Evolutionary conservation across 257 asterid genomes (phyloP).

Genomic region (Anisodus acutangulus): DNA sequence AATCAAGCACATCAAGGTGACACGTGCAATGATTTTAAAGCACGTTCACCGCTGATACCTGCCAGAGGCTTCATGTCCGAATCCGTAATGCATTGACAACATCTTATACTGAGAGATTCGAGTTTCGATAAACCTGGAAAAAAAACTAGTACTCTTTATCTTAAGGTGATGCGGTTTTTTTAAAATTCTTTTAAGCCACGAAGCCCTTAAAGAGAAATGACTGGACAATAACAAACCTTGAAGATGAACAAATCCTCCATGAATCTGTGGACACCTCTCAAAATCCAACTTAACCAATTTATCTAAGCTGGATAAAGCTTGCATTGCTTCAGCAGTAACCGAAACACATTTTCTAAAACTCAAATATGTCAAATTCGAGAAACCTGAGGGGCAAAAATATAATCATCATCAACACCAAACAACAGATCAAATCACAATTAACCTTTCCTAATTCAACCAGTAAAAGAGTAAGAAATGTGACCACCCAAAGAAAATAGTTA

Average conservation of each 20-base stretch:
- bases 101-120: conserved; percentile 75
- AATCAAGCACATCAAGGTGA: not conserved
- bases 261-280: conserved; percentile 88
- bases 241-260: conserved; percentile 85
- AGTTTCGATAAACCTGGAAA: conserved; percentile 74
- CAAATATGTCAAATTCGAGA: conserved; percentile 63
- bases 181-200: no score
- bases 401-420: not conserved
- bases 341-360: conserved; percentile 72
- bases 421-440: not conserved
- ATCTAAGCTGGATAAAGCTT: conserved; percentile 62
- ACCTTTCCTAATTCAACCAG: not conserved
- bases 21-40: not conserved
- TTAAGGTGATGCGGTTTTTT: not conserved
- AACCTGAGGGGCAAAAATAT: conserved; percentile 51
- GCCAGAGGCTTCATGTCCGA: conserved; percentile 78
- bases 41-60: conserved; percentile 47
- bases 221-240: conserved; percentile 55
- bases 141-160: not conserved
- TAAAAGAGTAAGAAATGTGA: not conserved
- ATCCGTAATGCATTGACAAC: conserved; percentile 90
- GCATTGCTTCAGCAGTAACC: conserved; percentile 76
- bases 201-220: not conserved
- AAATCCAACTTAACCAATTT: conserved; percentile 80
- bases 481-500: not conserved